Evolutionary conservation across 495 filamentous ascomycete genomes (phyloP).

Genomic region (Penicillium egyptiacum): DNA sequence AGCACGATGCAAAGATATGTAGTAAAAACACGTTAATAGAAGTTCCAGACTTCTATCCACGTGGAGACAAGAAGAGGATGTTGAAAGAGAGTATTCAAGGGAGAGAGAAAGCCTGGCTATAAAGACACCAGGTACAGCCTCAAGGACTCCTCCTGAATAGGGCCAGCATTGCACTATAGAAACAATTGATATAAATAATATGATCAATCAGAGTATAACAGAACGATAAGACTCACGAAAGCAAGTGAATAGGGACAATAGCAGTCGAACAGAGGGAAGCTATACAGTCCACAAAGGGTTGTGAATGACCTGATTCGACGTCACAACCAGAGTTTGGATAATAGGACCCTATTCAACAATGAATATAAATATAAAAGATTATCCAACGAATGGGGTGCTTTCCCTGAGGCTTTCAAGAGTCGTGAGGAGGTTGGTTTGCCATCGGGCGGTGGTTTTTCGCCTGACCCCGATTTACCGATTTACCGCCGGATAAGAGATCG

Average conservation of each 20-base stretch:
- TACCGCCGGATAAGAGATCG: conserved; percentile 28
- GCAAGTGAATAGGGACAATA: conserved; percentile 9
- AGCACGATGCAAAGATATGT: background rate
- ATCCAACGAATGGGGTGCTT: background rate
- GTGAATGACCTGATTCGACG: background rate
- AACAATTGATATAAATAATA: conserved; percentile 4
- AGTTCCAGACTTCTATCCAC: conserved; percentile 14
- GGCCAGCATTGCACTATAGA: conserved; percentile 28
- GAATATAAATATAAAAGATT: background rate
- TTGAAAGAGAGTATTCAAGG: conserved; percentile 1
- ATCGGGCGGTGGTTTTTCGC: conserved; percentile 31
- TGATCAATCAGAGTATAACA: conserved; percentile 1
- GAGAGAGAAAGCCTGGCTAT: conserved; percentile 6
- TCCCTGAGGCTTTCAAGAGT: background rate
- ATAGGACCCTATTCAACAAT: conserved; percentile 4
- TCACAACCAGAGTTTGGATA: background rate
- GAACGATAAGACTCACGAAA: conserved; percentile 7
- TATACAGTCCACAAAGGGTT: conserved; percentile 1
- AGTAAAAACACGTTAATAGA: conserved; percentile 4
- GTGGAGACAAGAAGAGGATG: conserved; percentile 4
- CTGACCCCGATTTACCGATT: conserved; percentile 28
- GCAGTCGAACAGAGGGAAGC: background rate
- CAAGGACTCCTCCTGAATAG: conserved; percentile 27
- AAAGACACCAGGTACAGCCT: conserved; percentile 20
- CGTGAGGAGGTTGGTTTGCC: conserved; percentile 17